Evolutionary conservation across 2,329 filamentous ascomycete species (phyloP), one percentile per base, ranked within the genome.

Genomic region (Epichloe gansuensis): DNA sequence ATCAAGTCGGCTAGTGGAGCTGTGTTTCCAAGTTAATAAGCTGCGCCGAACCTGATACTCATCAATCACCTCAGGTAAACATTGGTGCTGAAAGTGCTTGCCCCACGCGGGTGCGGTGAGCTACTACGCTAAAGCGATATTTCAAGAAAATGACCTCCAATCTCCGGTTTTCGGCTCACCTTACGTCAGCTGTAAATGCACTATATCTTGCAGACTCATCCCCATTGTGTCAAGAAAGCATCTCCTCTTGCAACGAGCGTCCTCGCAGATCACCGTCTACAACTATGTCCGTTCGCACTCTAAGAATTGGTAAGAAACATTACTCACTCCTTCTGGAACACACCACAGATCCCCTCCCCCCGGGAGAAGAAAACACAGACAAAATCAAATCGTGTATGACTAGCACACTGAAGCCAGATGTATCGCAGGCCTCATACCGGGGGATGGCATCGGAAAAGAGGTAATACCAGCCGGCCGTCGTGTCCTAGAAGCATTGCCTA

Each of bases 401-500:
- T 31, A 12, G 36, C 23, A 39, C 42, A 35, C 43, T 51, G 34
- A 43, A 17, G 17, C 5, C 21, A 21, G 9, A 44, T n/a, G n/a
- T 15, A 9, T 35, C 7, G n/a, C 59, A 95, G 90, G 90, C 68
- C 87, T 97, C 63, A 97, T 98, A 67, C 87, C 93, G 63, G 93
- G 93, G 66, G 93, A 98, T 73, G 93, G 93, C 71, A 98, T 98
- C 72, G 93, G 93, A 72, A 88, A 88, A 67, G 93, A 98, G 74
- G 93, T 98, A 68, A 97, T 98, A 70, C 93, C 93, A 59, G 87
- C 93, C 51, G 93, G 91, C 49, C 87, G 89, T 63, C 85, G 87
- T 58, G 76, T 97, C 61, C 87, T 98, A 64, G 91, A 98, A 75
- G 86, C 93, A 49, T 84, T 98, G 2, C 90, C 91, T 36, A 71